Percentiles rank a stretch among this genome's conserved stretches.
Conservation (phyloP, 805 yeast species). For the Nakazawaea holstii region DNA sequence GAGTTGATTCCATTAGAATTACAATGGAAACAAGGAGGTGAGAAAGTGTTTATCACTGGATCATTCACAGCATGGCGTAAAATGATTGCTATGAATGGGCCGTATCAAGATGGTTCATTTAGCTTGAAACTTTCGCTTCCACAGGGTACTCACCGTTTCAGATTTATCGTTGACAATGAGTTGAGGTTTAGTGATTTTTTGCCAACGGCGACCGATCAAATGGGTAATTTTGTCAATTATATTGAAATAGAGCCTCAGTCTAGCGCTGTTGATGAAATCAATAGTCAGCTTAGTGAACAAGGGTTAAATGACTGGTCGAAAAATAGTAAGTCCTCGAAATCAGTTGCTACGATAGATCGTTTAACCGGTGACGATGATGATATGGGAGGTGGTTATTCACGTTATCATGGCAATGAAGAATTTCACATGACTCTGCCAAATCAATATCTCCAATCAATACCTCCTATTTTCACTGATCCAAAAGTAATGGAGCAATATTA, state of each 20-base stretch:
- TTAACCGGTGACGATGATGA: conserved; percentile 68
- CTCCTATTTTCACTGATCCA: conserved; percentile 81
- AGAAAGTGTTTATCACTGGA: conserved; percentile 92
- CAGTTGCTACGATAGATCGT: conserved; percentile 45
- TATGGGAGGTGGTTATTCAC: conserved; percentile 75
- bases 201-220: conserved; percentile 96
- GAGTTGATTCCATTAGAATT: conserved; percentile 53
- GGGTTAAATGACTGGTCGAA: conserved; percentile 5
- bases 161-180: conserved; percentile 93
- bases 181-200: conserved; percentile 79
- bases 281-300: conserved; percentile 12
- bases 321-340: conserved; percentile 18
- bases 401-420: conserved; percentile 64
- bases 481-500: conserved; percentile 85
- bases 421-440: conserved; percentile 19
- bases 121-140: conserved; percentile 74
- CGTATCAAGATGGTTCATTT: conserved; percentile 47
- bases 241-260: conserved; percentile 52
- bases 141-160: conserved; percentile 86
- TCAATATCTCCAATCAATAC: conserved; percentile 64
- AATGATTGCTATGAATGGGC: conserved; percentile 78
- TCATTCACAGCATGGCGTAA: conserved; percentile 98
- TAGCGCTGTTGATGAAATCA: conserved; percentile 15
- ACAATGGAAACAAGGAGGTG: conserved; percentile 96
- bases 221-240: conserved; percentile 93